Percentiles rank a stretch among this genome's conserved stretches.
Evolutionary conservation across 139 green algal species (phyloP).

Genomic region (Chlamydomonas asymmetrica): DNA sequence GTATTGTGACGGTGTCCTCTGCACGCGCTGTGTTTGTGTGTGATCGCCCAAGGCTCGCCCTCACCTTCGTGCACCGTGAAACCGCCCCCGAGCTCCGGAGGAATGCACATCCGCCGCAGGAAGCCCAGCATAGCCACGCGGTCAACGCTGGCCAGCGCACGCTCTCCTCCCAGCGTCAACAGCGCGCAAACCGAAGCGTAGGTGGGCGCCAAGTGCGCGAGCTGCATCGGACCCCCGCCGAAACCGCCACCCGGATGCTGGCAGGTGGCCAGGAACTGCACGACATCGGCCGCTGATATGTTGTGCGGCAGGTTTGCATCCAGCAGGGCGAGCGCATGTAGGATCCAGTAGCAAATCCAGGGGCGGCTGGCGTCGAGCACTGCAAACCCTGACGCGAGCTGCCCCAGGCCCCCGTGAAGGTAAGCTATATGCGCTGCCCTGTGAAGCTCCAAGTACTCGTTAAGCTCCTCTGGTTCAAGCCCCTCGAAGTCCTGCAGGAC

Average conservation of each 20-base stretch:
- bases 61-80: constrained; percentile 87
- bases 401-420: constrained; percentile 58
- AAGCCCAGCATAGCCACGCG: constrained; percentile 58
- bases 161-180: constrained; percentile 76
- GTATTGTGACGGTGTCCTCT: too few species aligned
- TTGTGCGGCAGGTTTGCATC: constrained; percentile 22
- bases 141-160: constrained; percentile 68
- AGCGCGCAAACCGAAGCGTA: constrained; percentile 89
- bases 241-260: constrained; percentile 85
- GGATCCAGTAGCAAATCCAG: constrained; percentile 93
- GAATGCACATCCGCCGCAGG: constrained; percentile 75
- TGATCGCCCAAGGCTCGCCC: too few species aligned
- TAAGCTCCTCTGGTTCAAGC: neutral
- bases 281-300: constrained; percentile 44
- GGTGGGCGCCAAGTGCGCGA: constrained; percentile 92
- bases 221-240: constrained; percentile 85
- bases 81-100: constrained; percentile 64
- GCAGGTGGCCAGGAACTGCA: constrained; percentile 71
- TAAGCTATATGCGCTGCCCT: constrained; percentile 62
- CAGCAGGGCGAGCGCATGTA: constrained; percentile 88
- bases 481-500: constrained; percentile 32
- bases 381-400: constrained; percentile 58
- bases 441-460: constrained; percentile 49
- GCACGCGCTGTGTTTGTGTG: too few species aligned
- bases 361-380: constrained; percentile 80